Conservation (phyloP, 345 rosid species). For the Lenwebbia sp. region DNA sequence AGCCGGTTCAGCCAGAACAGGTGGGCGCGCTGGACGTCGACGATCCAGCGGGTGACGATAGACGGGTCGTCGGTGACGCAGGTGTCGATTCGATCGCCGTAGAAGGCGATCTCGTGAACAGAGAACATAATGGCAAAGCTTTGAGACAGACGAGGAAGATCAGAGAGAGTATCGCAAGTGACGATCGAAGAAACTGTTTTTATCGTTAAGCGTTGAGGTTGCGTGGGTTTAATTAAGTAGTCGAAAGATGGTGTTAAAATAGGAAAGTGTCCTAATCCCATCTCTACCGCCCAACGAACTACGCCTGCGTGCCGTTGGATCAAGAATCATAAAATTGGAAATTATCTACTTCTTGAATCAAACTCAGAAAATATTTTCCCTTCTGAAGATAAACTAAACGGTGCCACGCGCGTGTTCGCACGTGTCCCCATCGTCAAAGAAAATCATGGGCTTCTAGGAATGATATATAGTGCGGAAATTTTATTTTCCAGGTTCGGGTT, state of each 20-base stretch:
- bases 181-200: neutral
- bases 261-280: too few relatives aligned
- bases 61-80: neutral
- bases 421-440: neutral
- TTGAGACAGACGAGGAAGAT: neutral
- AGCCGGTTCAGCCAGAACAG: neutral
- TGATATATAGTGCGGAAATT: rapidly evolving
- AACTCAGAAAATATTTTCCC: neutral
- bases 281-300: too few relatives aligned
- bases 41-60: neutral
- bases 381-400: neutral
- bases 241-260: too few relatives aligned
- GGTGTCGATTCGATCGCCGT: neutral
- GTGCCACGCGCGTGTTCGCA: too few relatives aligned
- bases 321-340: neutral
- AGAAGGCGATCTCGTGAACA: neutral
- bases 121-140: neutral
- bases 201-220: neutral
- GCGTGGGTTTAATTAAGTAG: too few relatives aligned
- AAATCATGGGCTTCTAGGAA: neutral
- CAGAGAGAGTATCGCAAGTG: neutral
- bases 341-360: neutral
- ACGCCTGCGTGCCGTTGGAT: too few relatives aligned
- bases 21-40: neutral
- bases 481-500: neutral